These are phyloP conservation scores for Neocatenulostroma microsporum DNA, from an alignment of 2,329 filamentous ascomycete species.

Conservation along the genomic window DNA sequence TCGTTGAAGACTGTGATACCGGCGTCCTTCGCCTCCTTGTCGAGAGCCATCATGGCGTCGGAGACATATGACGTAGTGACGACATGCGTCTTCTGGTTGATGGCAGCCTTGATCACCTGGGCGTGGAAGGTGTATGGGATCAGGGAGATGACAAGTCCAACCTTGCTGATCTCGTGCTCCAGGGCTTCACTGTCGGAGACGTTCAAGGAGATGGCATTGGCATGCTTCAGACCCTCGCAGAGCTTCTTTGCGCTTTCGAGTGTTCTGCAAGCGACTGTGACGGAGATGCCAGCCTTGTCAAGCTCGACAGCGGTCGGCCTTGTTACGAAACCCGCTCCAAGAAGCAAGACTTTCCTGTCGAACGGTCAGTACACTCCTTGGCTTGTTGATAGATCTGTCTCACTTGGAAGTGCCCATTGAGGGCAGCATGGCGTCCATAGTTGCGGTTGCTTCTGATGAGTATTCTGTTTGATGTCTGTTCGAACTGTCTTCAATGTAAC, in stretches of 20 bases:
- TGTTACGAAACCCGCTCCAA: conserved; percentile 49
- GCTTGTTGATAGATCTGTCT: no score
- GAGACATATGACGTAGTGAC: conserved; percentile 93
- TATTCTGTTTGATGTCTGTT: no score
- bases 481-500: no score
- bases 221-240: conserved; percentile 61
- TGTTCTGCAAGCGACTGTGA: conserved; percentile 69
- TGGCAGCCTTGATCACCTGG: conserved; percentile 84
- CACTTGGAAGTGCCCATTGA: conserved; percentile 26
- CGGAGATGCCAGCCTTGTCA: conserved; percentile 48
- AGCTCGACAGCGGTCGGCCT: conserved; percentile 53
- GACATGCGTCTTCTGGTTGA: conserved; percentile 89
- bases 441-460: no score
- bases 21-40: conserved; percentile 73
- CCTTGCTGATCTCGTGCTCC: conserved; percentile 71
- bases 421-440: conserved; percentile 31
- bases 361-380: no score
- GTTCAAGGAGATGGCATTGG: conserved; percentile 73
- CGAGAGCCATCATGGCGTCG: conserved; percentile 83
- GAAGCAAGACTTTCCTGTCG: conserved; percentile 42
- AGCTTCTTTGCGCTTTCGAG: conserved; percentile 70
- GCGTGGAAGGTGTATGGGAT: conserved; percentile 92
- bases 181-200: conserved; percentile 69
- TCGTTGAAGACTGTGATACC: conserved; percentile 98
- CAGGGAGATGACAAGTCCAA: conserved; percentile 48